phyloP scores from a whole-genome alignment of 2,329 filamentous ascomycete genomes.

The Chaetomiaceae sp. region DNA sequence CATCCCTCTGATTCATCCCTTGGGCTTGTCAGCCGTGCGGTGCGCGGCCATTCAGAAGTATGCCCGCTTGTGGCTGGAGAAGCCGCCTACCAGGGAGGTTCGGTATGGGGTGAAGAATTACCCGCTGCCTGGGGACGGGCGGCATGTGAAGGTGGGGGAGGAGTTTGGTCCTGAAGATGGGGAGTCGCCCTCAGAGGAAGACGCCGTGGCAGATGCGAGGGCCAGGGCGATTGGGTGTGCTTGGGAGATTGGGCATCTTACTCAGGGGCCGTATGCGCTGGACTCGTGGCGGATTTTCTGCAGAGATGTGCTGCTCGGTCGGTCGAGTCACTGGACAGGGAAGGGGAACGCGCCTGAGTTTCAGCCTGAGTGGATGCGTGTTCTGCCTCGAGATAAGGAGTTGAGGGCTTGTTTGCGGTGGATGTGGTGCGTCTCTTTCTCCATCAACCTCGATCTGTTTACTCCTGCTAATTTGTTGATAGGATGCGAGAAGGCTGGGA shows the following conservation, averaged over 20 bases:
- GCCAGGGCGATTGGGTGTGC: constrained; percentile 35
- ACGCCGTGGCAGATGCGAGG: constrained; percentile 22
- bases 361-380: constrained; percentile 87
- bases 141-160: constrained; percentile 31
- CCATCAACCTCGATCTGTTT: neutral
- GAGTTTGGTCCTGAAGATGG: constrained; percentile 26
- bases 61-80: constrained; percentile 62
- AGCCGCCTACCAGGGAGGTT: constrained; percentile 56
- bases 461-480: neutral
- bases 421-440: constrained; percentile 57
- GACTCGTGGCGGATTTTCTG: constrained; percentile 96
- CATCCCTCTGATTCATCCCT: constrained; percentile 57
- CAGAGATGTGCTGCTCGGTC: constrained; percentile 67
- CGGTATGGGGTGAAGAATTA: constrained; percentile 52
- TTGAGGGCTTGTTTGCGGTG: constrained; percentile 80
- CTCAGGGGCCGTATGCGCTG: constrained; percentile 74
- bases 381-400: constrained; percentile 80
- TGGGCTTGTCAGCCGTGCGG: constrained; percentile 68
- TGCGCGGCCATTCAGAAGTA: constrained; percentile 65
- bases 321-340: constrained; percentile 64
- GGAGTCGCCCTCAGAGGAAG: constrained; percentile 24
- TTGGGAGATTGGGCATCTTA: constrained; percentile 85
- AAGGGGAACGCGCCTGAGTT: constrained; percentile 50
- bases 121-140: constrained; percentile 28
- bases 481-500: constrained; percentile 74